Evolutionary conservation across 73 alveolate species (phyloP), one percentile per base, ranked within the genome.

Genomic region (Paramecium primaurelia): DNA sequence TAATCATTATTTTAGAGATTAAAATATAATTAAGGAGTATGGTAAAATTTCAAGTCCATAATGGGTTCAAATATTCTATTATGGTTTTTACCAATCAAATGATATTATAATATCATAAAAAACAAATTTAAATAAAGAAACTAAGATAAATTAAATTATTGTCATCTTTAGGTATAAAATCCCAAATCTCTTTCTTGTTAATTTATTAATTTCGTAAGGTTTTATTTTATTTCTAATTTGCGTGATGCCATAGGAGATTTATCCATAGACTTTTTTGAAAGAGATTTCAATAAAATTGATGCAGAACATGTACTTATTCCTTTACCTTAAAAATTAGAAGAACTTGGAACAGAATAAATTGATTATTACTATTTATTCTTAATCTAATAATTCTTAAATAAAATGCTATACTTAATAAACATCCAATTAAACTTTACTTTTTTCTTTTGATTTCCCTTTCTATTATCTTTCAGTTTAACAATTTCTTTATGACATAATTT

Each of bases 231-330:
- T 80, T 80, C 91, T 20, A 44, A 44, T 80, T 54, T 40, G 45
- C 91, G 45, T 26, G 91, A 30, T 45, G 71, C n/a, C 51, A 64
- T 34, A 1, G 47, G 84, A 45, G 77, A 45, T 12, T 18, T 34
- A 3, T 34, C 91, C 26, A 80, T 18, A 0, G 91, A 80, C 20
- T 34, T 30, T 32, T 80, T 80, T 18, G 91, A 80, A 2, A 80
- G 11, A 6, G 91, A 80, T 80, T 42, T 80, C 18, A 80, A 49
- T 80, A 80, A 49, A 30, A 80, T 80, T 18, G 91, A 80, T 14
- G 91, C 75, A 26, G 91, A 80, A 49, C 91, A 80, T 22, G 91
- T 80, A 20, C 91, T 80, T 11, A 80, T 34, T 64, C 84, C 51
- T 6, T 64, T 64, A 1, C 47, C 47, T 34, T 64, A 14, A 32